phyloP scores from a whole-genome alignment of 306 rosid genomes.

The Pyrus pyrifolia region DNA sequence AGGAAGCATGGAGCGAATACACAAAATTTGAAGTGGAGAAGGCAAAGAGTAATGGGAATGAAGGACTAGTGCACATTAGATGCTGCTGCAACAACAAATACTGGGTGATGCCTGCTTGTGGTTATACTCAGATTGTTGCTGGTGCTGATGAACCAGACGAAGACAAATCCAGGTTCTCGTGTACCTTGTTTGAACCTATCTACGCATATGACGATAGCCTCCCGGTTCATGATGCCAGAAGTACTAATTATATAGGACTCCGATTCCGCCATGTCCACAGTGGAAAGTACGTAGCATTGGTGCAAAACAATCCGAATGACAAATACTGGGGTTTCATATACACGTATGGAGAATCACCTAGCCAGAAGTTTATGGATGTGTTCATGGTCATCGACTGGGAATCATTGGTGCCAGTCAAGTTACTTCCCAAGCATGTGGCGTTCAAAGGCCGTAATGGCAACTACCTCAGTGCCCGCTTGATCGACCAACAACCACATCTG shows the following conservation, averaged over 20 bases:
- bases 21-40: slow-evolving; percentile 9
- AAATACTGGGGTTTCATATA: neutral
- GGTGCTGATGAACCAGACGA: neutral
- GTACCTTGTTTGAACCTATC: slow-evolving; percentile 16
- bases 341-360: neutral
- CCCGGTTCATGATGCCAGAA: neutral
- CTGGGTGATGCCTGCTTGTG: neutral
- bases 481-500: neutral
- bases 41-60: neutral
- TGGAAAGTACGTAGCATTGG: neutral
- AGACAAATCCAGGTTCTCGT: neutral
- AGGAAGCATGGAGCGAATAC: neutral
- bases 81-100: slow-evolving; percentile 23
- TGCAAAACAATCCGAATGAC: neutral
- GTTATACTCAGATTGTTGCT: neutral
- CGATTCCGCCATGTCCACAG: slow-evolving; percentile 7
- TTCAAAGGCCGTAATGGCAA: neutral
- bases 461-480: neutral
- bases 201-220: neutral
- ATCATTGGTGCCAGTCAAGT: neutral
- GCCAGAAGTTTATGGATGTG: neutral
- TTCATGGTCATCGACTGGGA: slow-evolving; percentile 3
- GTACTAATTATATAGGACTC: neutral
- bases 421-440: slow-evolving; percentile 14
- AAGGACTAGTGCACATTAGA: slow-evolving; percentile 3